Base-by-base conservation (phyloP, 2,329 filamentous ascomycete species). In the Xylariomycetidae sp. region DNA sequence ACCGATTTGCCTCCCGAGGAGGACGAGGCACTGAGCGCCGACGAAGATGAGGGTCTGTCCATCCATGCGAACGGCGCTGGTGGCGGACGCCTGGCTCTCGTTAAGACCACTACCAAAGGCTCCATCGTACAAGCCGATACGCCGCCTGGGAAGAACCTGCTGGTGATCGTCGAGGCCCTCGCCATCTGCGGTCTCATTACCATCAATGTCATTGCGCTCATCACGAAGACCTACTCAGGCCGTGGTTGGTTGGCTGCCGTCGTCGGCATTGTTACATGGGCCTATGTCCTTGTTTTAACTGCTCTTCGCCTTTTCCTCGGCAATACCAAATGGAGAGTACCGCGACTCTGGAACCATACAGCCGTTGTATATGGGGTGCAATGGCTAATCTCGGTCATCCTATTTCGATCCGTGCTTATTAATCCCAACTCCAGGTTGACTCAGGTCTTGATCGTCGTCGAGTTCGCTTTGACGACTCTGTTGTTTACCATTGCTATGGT, bases 321-420 rank as follows among this genome's bases (percentile, higher is more conserved):
- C 59, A 77, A 65, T 61, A 76, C 63, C 50, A 76, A 68, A 70
- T 86, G 64, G 73, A 74, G 58, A 59, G 57, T 92, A 10, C 81
- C 83, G 7, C 71, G 74, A 38, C 65, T 96, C 7, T 98, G 92
- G 92, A 89, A 90, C 54, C 92, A 98, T 60, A 96, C 92, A 0
- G 84, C 87, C 14, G 64, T 73, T 42, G 77, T 98, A 34, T 98
- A 98, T 59, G 73, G 75, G 34, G 66, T 79, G 34, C 82, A 89
- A 56, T 98, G 90, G 87, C 52, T 92, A 5, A 80, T 89, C 51
- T 70, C 72, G 7, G 43, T 90, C 16, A 67, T 87, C 46, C 61
- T 90, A 5, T 92, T 96, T 65, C 86, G 92, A 37, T 95, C 90
- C 3, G 81, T 76, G 32, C 63, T 96, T 38, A 79, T 96, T 41